Evolutionary conservation across 2,329 filamentous ascomycete genomes (phyloP).

Genomic region (Penicillium carneum): DNA sequence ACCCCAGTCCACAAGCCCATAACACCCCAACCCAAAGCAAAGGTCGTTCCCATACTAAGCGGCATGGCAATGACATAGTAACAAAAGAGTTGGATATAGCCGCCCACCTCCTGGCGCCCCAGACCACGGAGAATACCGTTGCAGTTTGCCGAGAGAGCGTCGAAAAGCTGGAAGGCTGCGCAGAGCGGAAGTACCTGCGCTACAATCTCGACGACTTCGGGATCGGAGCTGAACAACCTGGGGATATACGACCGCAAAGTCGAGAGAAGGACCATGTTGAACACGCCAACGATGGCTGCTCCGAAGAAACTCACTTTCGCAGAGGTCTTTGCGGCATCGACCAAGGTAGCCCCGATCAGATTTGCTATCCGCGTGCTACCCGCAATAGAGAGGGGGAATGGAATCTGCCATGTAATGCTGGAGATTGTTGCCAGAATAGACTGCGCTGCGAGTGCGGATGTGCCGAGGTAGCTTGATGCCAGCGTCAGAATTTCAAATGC

Average conservation of each 20-base stretch:
- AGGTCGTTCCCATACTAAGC: constrained; percentile 78
- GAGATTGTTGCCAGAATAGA: constrained; percentile 81
- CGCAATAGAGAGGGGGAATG: constrained; percentile 89
- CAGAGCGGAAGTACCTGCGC: constrained; percentile 77
- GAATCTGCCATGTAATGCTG: constrained; percentile 84
- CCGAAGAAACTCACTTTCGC: constrained; percentile 77
- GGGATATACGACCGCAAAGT: constrained; percentile 76
- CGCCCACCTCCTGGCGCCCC: constrained; percentile 86
- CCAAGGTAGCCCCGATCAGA: constrained; percentile 84
- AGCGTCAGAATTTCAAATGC: constrained; percentile 91
- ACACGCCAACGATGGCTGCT: constrained; percentile 73
- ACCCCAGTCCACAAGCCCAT: constrained; percentile 83
- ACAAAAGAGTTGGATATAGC: constrained; percentile 82
- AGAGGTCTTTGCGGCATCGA: constrained; percentile 78
- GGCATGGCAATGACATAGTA: constrained; percentile 90
- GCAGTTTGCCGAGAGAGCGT: constrained; percentile 78
- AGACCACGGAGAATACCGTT: constrained; percentile 87
- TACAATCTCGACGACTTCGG: constrained; percentile 72
- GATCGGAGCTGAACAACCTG: constrained; percentile 76
- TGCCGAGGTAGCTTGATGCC: constrained; percentile 79
- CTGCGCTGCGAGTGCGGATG: constrained; percentile 83
- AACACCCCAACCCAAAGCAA: constrained; percentile 78
- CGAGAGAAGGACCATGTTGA: constrained; percentile 77
- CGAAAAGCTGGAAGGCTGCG: constrained; percentile 88
- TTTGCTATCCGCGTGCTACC: constrained; percentile 89